A percentile compares a stretch with the other conserved stretches of the same genome.
Conservation (phyloP, 768 basidiomycete species). For the Daedaleopsis nitida region DNA sequence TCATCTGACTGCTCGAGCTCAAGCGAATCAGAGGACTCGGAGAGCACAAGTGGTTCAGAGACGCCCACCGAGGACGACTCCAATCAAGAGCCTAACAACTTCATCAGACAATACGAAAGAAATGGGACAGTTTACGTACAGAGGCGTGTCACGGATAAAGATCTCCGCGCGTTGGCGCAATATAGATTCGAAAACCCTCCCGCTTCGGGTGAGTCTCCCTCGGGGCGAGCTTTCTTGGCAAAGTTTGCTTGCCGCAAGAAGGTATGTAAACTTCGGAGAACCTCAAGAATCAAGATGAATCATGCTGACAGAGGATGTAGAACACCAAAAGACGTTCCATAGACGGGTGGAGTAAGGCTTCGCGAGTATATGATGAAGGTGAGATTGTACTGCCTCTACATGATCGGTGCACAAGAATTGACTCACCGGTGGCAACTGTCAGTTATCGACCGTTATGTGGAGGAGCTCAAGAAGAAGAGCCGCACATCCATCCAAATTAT, state of each 20-base stretch:
- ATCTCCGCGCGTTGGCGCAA: constrained; percentile 3
- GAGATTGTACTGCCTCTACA: background rate
- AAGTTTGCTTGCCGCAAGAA: constrained; percentile 1
- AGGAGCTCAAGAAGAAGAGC: background rate
- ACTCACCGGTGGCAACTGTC: background rate
- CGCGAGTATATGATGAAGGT: background rate
- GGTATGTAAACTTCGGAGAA: background rate
- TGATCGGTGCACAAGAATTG: background rate
- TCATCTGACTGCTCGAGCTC: background rate
- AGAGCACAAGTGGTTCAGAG: too few relatives aligned
- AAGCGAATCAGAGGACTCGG: background rate
- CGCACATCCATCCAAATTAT: too few relatives aligned
- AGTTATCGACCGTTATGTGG: background rate
- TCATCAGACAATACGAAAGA: background rate
- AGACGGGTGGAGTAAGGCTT: background rate
- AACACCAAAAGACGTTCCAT: background rate
- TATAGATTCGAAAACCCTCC: background rate
- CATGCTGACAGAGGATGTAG: background rate
- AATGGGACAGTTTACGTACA: background rate
- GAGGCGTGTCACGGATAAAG: constrained; percentile 3
- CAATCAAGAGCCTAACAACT: background rate
- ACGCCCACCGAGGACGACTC: background rate
- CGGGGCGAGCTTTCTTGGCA: background rate
- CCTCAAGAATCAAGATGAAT: background rate
- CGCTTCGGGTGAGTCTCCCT: background rate